These are phyloP conservation scores for Geotrichum klebahnii DNA, from an alignment of 1,139 yeast species.

Conservation along the genomic window DNA sequence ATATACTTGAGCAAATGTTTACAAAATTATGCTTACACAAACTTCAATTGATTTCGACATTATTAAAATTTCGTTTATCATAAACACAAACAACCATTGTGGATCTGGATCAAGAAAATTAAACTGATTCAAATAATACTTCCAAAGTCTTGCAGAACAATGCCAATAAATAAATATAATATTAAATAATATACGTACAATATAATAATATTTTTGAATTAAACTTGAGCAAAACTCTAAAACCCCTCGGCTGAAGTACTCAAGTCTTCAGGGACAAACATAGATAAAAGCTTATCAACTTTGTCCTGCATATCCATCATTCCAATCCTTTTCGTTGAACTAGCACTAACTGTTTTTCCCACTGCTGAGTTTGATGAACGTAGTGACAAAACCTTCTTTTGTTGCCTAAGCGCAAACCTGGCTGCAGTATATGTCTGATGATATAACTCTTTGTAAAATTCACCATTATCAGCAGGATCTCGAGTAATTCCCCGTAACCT, in stretches of 20 bases:
- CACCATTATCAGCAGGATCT: neutral
- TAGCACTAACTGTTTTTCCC: neutral
- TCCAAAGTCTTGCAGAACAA: no score
- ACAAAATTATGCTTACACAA: no score
- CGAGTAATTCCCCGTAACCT: conserved; percentile 10
- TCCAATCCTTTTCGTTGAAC: neutral
- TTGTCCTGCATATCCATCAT: conserved; percentile 12
- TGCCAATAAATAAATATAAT: neutral
- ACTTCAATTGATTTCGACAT: no score
- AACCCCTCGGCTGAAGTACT: neutral
- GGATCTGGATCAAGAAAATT: no score
- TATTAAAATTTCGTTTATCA: no score
- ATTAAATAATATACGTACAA: neutral
- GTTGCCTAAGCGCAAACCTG: conserved; percentile 9
- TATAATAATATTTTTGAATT: neutral
- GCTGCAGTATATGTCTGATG: conserved; percentile 12
- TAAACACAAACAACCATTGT: no score
- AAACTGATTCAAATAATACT: no score
- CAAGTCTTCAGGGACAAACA: conserved; percentile 8
- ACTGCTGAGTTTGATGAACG: neutral
- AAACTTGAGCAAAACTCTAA: no score
- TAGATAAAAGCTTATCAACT: conserved; percentile 4
- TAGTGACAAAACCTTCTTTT: neutral
- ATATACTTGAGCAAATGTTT: no score
- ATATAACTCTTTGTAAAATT: conserved; percentile 8